Percentiles rank a stretch among this genome's conserved stretches.
phyloP scores from a whole-genome alignment of 768 basidiomycete species.

The Pleurotus tuoliensis region DNA sequence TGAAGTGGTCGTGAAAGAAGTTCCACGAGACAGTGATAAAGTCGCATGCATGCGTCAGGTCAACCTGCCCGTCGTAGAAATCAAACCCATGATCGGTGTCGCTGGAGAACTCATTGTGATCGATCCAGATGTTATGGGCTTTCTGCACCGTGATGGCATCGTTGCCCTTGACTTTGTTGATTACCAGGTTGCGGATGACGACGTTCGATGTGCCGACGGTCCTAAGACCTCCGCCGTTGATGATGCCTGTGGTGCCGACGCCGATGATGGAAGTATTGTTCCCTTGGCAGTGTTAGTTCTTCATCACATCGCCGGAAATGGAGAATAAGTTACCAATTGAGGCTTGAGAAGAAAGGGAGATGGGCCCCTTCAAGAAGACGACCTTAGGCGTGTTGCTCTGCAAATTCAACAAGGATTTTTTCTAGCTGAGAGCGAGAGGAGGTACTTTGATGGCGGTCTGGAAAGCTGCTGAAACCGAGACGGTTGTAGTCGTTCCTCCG shows the following conservation, averaged over 20 bases:
- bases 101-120: constrained; percentile 21
- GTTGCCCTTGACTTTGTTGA: constrained; percentile 22
- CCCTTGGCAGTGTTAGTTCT: constrained; percentile 7
- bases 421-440: not conserved
- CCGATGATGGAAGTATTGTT: constrained; percentile 20
- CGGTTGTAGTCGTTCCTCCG: constrained; percentile 19
- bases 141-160: constrained; percentile 18
- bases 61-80: constrained; percentile 18
- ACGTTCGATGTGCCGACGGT: constrained; percentile 17
- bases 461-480: constrained; percentile 18
- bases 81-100: constrained; percentile 18
- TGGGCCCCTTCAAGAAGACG: constrained; percentile 17
- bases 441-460: constrained; percentile 18
- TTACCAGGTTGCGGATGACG: constrained; percentile 18
- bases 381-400: constrained; percentile 17
- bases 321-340: constrained; percentile 12
- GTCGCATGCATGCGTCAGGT: constrained; percentile 19
- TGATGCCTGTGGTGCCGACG: constrained; percentile 16
- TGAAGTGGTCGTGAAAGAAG: constrained; percentile 20
- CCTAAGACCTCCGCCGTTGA: constrained; percentile 20
- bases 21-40: constrained; percentile 19
- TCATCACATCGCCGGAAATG: not conserved
- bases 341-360: constrained; percentile 15
- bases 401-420: not conserved
- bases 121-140: constrained; percentile 19